Evolutionary conservation across 306 rosid genomes (phyloP).

Genomic region (Ochetophila trinervis): DNA sequence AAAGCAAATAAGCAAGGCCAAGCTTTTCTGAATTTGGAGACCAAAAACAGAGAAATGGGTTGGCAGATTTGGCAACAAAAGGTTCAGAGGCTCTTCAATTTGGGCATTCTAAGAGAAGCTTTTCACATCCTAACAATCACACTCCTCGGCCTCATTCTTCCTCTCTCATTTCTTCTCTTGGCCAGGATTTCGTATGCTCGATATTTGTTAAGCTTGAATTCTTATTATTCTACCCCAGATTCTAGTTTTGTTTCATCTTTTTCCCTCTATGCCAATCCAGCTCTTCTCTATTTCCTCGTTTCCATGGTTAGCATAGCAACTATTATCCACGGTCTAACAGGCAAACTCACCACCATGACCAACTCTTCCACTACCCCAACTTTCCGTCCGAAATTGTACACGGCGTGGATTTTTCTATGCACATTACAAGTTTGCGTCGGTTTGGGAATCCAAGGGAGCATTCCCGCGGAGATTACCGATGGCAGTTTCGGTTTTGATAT

Average conservation of each 20-base stretch:
- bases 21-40: background rate
- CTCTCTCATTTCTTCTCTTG: slow-evolving; percentile 72
- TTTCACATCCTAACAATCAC: slow-evolving; percentile 56
- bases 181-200: slow-evolving; percentile 44
- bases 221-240: background rate
- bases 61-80: slow-evolving; percentile 22
- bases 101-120: slow-evolving; percentile 28
- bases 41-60: slow-evolving; percentile 28
- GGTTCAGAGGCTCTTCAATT: slow-evolving; percentile 26
- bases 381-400: slow-evolving; percentile 34
- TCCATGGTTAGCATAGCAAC: slow-evolving; percentile 42
- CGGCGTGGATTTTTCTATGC: slow-evolving; percentile 65
- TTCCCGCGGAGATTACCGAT: slow-evolving; percentile 26
- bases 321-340: slow-evolving; percentile 42
- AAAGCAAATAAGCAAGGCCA: too few relatives aligned
- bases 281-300: slow-evolving; percentile 44
- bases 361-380: slow-evolving; percentile 8
- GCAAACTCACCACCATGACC: slow-evolving; percentile 26
- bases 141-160: slow-evolving; percentile 62
- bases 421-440: slow-evolving; percentile 65
- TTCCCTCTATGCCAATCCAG: slow-evolving; percentile 31
- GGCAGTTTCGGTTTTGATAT: slow-evolving; percentile 14
- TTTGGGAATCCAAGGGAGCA: slow-evolving; percentile 54
- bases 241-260: slow-evolving; percentile 26
- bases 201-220: slow-evolving; percentile 32